Evolutionary conservation across 768 basidiomycete genomes (phyloP).

Genomic region (Obba rivulosa): DNA sequence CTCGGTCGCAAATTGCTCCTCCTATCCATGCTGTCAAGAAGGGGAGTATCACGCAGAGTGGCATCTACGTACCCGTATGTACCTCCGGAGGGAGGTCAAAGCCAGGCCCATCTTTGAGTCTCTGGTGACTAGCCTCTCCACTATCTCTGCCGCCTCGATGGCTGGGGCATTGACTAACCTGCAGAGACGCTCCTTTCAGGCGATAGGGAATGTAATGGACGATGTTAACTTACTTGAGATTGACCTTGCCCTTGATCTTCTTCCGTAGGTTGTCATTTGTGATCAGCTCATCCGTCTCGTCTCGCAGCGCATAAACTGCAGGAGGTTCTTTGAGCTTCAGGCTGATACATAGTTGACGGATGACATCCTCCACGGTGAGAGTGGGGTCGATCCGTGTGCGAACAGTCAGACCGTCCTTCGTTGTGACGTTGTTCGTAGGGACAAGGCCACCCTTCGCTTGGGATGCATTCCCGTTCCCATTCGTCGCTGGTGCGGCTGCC

Average conservation of each 20-base stretch:
- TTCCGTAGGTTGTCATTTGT: slow-evolving; percentile 82
- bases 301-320: slow-evolving; percentile 69
- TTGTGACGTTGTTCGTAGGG: slow-evolving; percentile 82
- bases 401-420: slow-evolving; percentile 67
- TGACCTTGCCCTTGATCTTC: slow-evolving; percentile 73
- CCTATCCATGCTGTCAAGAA: slow-evolving; percentile 36
- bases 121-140: slow-evolving; percentile 57
- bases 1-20: slow-evolving; percentile 76
- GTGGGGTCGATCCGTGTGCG: slow-evolving; percentile 83
- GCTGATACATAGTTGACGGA: slow-evolving; percentile 77
- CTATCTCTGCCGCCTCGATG: slow-evolving; percentile 73
- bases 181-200: neutral
- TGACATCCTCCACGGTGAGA: slow-evolving; percentile 77
- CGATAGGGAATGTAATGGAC: neutral
- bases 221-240: slow-evolving; percentile 58
- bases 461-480: slow-evolving; percentile 9
- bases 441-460: slow-evolving; percentile 39
- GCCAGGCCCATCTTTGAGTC: slow-evolving; percentile 64
- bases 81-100: slow-evolving; percentile 74
- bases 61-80: slow-evolving; percentile 53
- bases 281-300: slow-evolving; percentile 78
- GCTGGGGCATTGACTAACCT: slow-evolving; percentile 79
- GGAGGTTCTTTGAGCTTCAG: slow-evolving; percentile 74
- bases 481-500: slow-evolving; percentile 5
- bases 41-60: neutral